Conservation (phyloP, 83 land plant genomes). For the Larix sibirica region DNA sequence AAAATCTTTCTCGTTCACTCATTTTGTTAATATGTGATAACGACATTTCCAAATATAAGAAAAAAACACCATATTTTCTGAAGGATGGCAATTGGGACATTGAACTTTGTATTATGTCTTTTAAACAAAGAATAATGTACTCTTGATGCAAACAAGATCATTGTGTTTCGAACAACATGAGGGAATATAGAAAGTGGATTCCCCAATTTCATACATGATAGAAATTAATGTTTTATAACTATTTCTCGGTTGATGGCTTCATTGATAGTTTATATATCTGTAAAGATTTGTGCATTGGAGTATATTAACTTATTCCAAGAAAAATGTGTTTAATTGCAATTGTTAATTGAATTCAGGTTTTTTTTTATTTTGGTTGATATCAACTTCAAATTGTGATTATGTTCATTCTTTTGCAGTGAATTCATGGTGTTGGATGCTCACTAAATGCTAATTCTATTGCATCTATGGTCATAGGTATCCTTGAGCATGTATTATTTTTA, state of each 20-base stretch:
- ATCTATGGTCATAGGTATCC: conserved; percentile 79
- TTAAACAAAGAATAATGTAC: conserved; percentile 11
- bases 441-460: conserved; percentile 86
- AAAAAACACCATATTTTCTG: neutral
- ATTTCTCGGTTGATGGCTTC: neutral
- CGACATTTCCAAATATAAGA: neutral
- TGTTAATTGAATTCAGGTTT: neutral
- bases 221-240: conserved; percentile 1
- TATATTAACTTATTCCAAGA: neutral
- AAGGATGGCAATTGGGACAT: neutral
- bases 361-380: neutral
- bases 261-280: neutral
- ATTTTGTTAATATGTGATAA: neutral
- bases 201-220: conserved; percentile 65
- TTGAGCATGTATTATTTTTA: neutral
- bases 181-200: conserved; percentile 80
- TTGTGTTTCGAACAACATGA: conserved; percentile 77
- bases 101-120: neutral
- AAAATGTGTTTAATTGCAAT: neutral
- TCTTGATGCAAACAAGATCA: conserved; percentile 60
- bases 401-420: conserved; percentile 48
- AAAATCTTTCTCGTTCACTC: neutral
- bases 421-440: conserved; percentile 70
- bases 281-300: neutral
- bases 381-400: neutral